A percentile compares a stretch with the other conserved stretches of the same genome.
Evolutionary conservation across 2,329 filamentous ascomycete genomes (phyloP).

Genomic region (Botrytis squamosa): DNA sequence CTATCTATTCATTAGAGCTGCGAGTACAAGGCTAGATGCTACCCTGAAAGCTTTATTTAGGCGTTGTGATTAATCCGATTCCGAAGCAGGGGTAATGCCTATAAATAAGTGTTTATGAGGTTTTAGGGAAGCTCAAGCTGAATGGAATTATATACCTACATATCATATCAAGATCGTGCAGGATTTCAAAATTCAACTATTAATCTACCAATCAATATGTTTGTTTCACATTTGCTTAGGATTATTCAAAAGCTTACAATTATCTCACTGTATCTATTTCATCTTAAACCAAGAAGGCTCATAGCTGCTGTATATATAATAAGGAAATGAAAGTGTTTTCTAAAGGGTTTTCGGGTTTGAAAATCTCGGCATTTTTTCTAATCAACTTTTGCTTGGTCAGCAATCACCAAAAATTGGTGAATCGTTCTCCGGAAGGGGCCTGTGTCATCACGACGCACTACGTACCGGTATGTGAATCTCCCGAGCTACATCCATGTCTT

Average conservation of each 20-base stretch:
- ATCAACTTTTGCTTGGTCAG: not conserved
- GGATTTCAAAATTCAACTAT: not conserved
- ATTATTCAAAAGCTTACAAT: not conserved
- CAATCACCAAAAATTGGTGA: not conserved
- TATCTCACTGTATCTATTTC: accelerated
- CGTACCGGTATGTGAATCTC: not conserved
- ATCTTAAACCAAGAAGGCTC: accelerated
- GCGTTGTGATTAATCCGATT: constrained; percentile 16
- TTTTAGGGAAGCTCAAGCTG: not conserved
- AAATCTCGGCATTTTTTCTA: not conserved
- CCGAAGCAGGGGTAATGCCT: not conserved
- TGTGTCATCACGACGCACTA: not conserved
- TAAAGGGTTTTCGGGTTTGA: not conserved
- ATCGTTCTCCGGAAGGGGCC: not conserved
- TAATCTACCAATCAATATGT: not conserved
- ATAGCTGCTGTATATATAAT: not conserved
- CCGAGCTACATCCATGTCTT: constrained; percentile 3
- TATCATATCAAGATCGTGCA: not conserved
- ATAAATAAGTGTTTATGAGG: not conserved
- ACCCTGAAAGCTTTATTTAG: constrained; percentile 18
- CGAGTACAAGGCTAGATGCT: constrained; percentile 6
- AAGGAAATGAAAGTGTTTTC: not conserved
- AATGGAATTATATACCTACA: not conserved
- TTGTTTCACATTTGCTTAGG: accelerated
- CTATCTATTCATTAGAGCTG: not conserved